Conservation (phyloP, 306 rosid species). For the Glycine latifolia region DNA sequence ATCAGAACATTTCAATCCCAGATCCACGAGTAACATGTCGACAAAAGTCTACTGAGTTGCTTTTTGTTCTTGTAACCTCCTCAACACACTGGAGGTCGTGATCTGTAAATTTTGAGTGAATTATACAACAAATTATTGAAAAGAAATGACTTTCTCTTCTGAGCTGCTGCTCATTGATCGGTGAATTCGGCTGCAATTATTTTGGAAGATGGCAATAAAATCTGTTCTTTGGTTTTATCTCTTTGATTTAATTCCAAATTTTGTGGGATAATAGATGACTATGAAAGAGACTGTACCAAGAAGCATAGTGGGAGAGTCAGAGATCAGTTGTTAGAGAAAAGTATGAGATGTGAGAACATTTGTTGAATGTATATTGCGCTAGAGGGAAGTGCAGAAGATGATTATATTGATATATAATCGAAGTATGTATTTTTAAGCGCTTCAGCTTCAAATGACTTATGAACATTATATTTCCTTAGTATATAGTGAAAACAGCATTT, state of each 20-base stretch:
- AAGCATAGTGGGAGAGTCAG: slow-evolving; percentile 30
- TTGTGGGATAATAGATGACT: slow-evolving; percentile 51
- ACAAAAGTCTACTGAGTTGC: slow-evolving; percentile 38
- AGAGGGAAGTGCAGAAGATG: slow-evolving; percentile 30
- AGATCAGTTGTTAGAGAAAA: slow-evolving; percentile 37
- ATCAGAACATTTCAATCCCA: slow-evolving; percentile 61
- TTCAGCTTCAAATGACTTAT: slow-evolving; percentile 5
- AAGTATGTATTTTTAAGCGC: slow-evolving; percentile 36
- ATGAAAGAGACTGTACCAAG: slow-evolving; percentile 46
- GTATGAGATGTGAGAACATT: slow-evolving; percentile 30
- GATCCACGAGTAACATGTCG: slow-evolving; percentile 20
- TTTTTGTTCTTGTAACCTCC: slow-evolving; percentile 53
- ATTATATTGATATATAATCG: slow-evolving; percentile 36
- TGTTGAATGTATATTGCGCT: slow-evolving; percentile 46
- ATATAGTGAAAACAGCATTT: slow-evolving; percentile 11
- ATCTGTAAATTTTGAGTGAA: slow-evolving; percentile 76
- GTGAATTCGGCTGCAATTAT: slow-evolving; percentile 53
- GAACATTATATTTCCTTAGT: slow-evolving; percentile 6
- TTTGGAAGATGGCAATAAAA: slow-evolving; percentile 58
- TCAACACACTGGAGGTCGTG: slow-evolving; percentile 52
- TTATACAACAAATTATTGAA: slow-evolving; percentile 55
- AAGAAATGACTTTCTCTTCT: slow-evolving; percentile 50
- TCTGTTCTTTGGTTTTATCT: slow-evolving; percentile 35
- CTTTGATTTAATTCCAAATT: slow-evolving; percentile 49
- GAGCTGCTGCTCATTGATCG: slow-evolving; percentile 60